Evolutionary conservation across 1,139 yeast species (phyloP), one percentile per base, ranked within the genome.

Genomic region (Suhomyces terraborum): DNA sequence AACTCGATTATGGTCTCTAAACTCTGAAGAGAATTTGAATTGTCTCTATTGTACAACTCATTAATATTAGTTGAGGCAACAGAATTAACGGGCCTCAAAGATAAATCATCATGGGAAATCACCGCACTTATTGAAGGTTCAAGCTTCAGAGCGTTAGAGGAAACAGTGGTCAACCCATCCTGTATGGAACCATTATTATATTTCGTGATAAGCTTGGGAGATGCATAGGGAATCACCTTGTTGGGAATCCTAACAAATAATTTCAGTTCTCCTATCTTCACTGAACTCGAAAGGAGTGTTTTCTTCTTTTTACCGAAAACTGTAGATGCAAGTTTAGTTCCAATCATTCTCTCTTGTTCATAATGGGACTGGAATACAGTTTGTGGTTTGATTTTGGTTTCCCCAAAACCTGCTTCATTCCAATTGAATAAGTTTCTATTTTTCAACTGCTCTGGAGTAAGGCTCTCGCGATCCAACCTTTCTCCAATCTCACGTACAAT

Each of bases 241-340:
- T 52, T 51, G 0, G 77, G 77, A 0, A 71, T 66, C 32, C 50
- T 50, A 7, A 61, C 72, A 38, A 56, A 63, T 20, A 72, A 42
- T 32, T 51, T 55, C 69, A 67, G 67, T 9, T 52, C 53, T 1
- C 78, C 78, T 16, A 70, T 54, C 38, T 64, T 62, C 6, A 62
- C 59, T 7, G 61, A 44, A 1, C 72, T 60, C 26, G 74, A 62
- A 32, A 72, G 52, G 31, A 73, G 56, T 46, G 62, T 58, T 47
- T 67, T 69, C 55, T 68, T 72, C 56, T 67, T 68, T 50, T 68
- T 70, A 3, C 70, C 73, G 47, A 50, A 64, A 1, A 71, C 58
- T 1, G 51, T 55, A 7, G 53, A 47, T 0, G 64, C 51, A 1
- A 36, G 34, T 27, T 54, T 49, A 14, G 49, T 55, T 1, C 70